Evolutionary conservation across 2,329 filamentous ascomycete species (phyloP).

Genomic region (Trichoderma hamatum): DNA sequence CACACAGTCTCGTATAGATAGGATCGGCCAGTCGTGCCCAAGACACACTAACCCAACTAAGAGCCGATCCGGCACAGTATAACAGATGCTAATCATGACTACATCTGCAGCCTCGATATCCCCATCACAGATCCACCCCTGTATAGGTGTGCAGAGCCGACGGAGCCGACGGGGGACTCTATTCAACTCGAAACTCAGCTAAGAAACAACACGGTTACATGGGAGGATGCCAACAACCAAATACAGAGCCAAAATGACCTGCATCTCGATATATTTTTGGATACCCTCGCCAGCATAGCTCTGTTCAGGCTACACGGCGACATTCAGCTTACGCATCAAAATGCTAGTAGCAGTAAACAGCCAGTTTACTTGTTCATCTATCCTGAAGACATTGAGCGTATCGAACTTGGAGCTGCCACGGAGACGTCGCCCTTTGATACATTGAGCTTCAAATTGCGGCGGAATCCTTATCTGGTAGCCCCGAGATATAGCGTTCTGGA

Average conservation of each 20-base stretch:
- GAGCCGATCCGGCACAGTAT: not conserved
- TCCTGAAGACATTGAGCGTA: not conserved
- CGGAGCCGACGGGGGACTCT: not conserved
- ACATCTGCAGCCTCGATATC: not conserved
- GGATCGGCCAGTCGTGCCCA: not conserved
- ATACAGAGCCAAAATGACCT: not conserved
- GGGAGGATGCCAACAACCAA: not conserved
- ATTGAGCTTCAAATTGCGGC: not conserved
- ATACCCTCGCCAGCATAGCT: not conserved
- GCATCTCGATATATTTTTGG: slow-evolving; percentile 2
- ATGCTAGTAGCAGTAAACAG: not conserved
- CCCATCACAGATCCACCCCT: not conserved
- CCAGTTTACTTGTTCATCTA: slow-evolving; percentile 5
- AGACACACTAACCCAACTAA: not conserved
- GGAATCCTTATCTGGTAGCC: not conserved
- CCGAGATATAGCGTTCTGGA: not conserved
- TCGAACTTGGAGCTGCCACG: not conserved
- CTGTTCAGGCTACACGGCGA: slow-evolving; percentile 1
- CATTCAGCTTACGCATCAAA: not conserved
- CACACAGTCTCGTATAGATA: not conserved
- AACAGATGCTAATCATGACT: not conserved
- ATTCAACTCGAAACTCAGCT: not conserved
- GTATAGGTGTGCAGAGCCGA: not conserved
- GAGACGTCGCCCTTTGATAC: not conserved
- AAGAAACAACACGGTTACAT: not conserved